These are phyloP conservation scores for Sarocladium kiliense DNA, from an alignment of 2,329 filamentous ascomycete species.

Conservation along the genomic window DNA sequence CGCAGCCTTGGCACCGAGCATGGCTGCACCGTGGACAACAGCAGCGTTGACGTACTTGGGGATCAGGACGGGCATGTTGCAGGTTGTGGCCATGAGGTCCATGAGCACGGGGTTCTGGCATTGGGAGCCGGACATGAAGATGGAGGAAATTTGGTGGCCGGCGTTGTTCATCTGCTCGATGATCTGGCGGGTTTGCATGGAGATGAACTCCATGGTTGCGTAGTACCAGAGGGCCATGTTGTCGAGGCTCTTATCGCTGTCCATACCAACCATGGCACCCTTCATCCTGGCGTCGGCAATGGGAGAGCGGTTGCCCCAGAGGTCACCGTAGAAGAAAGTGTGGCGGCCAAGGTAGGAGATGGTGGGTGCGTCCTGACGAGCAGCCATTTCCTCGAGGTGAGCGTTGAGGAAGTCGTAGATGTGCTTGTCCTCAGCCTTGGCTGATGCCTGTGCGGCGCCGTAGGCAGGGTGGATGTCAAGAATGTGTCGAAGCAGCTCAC, in stretches of 20 bases:
- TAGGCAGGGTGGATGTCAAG: slow-evolving; percentile 93
- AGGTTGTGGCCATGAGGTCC: slow-evolving; percentile 83
- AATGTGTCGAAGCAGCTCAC: slow-evolving; percentile 89
- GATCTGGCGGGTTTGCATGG: slow-evolving; percentile 93
- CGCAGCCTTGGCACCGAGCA: slow-evolving; percentile 97
- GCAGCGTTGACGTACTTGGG: slow-evolving; percentile 92
- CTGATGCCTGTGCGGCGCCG: slow-evolving; percentile 70
- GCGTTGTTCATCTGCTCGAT: slow-evolving; percentile 88
- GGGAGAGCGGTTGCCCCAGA: slow-evolving; percentile 94
- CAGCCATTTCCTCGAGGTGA: slow-evolving; percentile 72
- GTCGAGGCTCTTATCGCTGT: slow-evolving; percentile 80
- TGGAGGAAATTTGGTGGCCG: slow-evolving; percentile 81
- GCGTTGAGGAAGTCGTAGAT: slow-evolving; percentile 94
- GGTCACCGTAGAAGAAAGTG: slow-evolving; percentile 97
- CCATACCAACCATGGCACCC: slow-evolving; percentile 80
- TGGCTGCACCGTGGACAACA: slow-evolving; percentile 95
- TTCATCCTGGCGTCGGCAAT: slow-evolving; percentile 92
- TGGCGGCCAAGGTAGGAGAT: slow-evolving; percentile 85
- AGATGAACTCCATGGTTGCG: slow-evolving; percentile 95
- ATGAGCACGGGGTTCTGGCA: slow-evolving; percentile 95
- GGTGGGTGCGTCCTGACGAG: slow-evolving; percentile 64
- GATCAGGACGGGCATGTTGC: slow-evolving; percentile 87
- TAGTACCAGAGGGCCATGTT: slow-evolving; percentile 91
- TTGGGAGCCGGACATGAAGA: slow-evolving; percentile 98
- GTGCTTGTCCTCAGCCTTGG: slow-evolving; percentile 77